Evolutionary conservation across 257 asterid genomes (phyloP), one percentile per base, ranked within the genome.

Genomic region (Salvia splendens): DNA sequence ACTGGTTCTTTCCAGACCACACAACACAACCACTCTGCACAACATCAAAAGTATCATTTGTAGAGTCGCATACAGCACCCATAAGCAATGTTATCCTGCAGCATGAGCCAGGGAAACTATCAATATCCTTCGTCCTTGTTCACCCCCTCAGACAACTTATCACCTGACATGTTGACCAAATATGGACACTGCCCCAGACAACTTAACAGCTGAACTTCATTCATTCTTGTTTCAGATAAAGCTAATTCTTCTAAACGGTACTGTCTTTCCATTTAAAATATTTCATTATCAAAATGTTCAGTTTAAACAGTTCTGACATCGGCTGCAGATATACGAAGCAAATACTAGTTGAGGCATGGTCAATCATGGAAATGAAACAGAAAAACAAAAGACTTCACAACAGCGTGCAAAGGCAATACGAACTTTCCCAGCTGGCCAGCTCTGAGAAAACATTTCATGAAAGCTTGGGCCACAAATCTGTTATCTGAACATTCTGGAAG

Each of bases 141-240:
- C 41, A 50, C 66, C 64, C 41, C 52, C 48, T 53, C 73, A 6
- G 57, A 70, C 66, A 64, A 42, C 53, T 56, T 64, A 36, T 24
- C 2, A 41, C 52, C 48, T 53, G 30, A 59, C 38, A 61, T 0
- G 9, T 16, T 67, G 51, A 62, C 71, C 71, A 53, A 49, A 12
- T 70, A 42, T 5, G 55, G 46, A 35, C 17, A 73, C n/a, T 55
- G 67, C 63, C 64, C 38, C 75, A 6, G 52, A 70, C 66, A 64
- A 42, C 53, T 56, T 64, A 43, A 67, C 56, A 42, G 33, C 75
- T 58, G 65, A 62, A 46, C 69, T 57, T 67, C 52, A 33, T 48
- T 30, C 33, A 24, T 61, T 70, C 77, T 75, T 50, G 47, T 46
- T 60, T 30, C 53, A 62, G 20, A 40, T 33, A 64, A 35, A 45